Percentiles rank a stretch among this genome's conserved stretches.
Conservation (phyloP, 768 basidiomycete genomes). For the Hericium erinaceus region DNA sequence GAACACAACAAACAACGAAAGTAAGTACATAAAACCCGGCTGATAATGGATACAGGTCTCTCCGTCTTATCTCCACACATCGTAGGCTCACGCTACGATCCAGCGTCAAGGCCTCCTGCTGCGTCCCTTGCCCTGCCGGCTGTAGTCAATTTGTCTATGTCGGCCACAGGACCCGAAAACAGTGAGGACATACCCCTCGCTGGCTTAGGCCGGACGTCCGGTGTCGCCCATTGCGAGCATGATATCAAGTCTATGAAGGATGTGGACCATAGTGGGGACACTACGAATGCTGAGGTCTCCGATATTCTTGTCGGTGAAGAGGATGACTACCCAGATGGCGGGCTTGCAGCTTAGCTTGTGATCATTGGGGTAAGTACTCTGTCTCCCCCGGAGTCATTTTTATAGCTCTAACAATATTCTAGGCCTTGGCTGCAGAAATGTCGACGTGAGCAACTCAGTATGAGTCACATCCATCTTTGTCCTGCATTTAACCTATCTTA, state of each 20-base stretch:
- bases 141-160: too few relatives aligned
- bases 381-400: neutral
- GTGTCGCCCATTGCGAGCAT: neutral
- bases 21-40: too few relatives aligned
- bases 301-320: neutral
- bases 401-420: neutral
- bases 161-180: too few relatives aligned
- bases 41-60: too few relatives aligned
- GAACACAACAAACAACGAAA: too few relatives aligned
- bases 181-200: too few relatives aligned
- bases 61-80: too few relatives aligned
- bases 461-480: neutral
- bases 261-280: neutral
- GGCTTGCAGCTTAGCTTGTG: constrained; percentile 33
- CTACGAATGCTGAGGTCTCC: neutral
- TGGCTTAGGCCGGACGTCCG: too few relatives aligned
- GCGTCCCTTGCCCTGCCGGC: too few relatives aligned
- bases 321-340: constrained; percentile 33
- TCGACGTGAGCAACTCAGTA: constrained; percentile 27
- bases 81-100: too few relatives aligned
- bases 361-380: constrained; percentile 27
- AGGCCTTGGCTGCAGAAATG: constrained; percentile 28
- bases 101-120: too few relatives aligned
- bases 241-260: neutral
- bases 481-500: neutral